Evolutionary conservation across 1,284 basidiomycete genomes (phyloP), one percentile per base, ranked within the genome.

Genomic region (Papiliotrema flavescens): DNA sequence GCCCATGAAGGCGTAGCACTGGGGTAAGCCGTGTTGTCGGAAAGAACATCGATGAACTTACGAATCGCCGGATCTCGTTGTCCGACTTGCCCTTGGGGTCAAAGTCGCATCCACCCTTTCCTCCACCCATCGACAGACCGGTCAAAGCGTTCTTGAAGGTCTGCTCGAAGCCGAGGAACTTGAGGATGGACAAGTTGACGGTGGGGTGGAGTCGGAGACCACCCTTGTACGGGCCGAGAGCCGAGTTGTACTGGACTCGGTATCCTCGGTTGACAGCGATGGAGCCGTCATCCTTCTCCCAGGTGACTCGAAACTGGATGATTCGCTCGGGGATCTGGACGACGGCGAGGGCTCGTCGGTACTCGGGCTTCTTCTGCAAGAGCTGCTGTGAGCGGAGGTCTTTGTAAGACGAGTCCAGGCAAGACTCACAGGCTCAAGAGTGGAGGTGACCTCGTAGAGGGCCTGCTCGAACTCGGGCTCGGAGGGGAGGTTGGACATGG

Each of bases 141-240:
- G 88, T 89, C 32, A 90, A 80, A 37, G 88, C 87, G 76, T 90
- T 90, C 79, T 89, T 89, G 83, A 89, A 89, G 65, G 84, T 86
- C 75, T 84, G 84, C 78, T 90, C 88, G 73, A 89, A 88, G 52
- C 87, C 88, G 63, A 89, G 71, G 67, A 90, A 90, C 76, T 89
- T 89, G 76, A 90, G 82, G 76, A 90, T 88, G 63, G 85, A 87
- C 41, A 90, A 82, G 80, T 89, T 89, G 77, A 90, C 88, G 53
- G 85, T 83, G 59, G 86, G 86, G 80, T 89, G 87, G 56, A 90
- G 82, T 64, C 88, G 84, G 62, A 89, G 83, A 75, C 87, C 87
- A 64, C 88, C 88, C 77, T 89, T 89, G 83, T 89, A 90, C 40
- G 87, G 87, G 55, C 87, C 88, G 50, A 90, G 82, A 19, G 86